Evolutionary conservation across 2,329 filamentous ascomycete genomes (phyloP).

Genomic region (Sporothrix protearum): DNA sequence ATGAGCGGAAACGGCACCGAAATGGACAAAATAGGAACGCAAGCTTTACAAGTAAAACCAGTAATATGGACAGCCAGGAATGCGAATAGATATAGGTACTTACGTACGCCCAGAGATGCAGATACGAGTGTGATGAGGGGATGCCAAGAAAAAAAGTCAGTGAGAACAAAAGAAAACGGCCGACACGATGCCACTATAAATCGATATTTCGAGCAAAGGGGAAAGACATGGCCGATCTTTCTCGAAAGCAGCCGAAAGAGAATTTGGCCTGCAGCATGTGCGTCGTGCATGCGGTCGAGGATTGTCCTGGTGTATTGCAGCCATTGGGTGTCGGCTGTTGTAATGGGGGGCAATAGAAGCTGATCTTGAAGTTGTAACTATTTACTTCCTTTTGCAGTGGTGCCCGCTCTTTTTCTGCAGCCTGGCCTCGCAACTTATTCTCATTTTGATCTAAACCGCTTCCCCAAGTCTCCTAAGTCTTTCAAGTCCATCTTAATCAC

Average conservation of each 20-base stretch:
- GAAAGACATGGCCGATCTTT: neutral
- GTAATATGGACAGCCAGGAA: neutral
- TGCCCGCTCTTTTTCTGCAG: neutral
- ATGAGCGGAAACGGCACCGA: neutral
- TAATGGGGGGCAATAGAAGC: neutral
- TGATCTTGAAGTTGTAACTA: neutral
- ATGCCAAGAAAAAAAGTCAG: neutral
- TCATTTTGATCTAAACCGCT: neutral
- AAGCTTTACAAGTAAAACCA: neutral
- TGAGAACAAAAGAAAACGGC: neutral
- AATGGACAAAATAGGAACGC: neutral
- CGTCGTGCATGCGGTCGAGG: neutral
- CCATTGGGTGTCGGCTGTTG: neutral
- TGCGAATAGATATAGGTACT: neutral
- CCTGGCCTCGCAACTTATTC: neutral
- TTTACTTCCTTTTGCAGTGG: neutral
- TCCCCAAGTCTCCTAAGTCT: neutral
- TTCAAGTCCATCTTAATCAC: neutral
- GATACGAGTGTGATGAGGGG: neutral
- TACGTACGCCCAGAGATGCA: neutral
- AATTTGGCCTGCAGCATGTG: neutral
- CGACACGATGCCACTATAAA: constrained; percentile 8
- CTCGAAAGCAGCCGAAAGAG: neutral
- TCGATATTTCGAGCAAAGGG: constrained; percentile 1
- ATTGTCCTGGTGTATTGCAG: neutral